phyloP scores from a whole-genome alignment of 2,329 filamentous ascomycete genomes.

The Ophiognomonia clavigignenti-juglandacearum region DNA sequence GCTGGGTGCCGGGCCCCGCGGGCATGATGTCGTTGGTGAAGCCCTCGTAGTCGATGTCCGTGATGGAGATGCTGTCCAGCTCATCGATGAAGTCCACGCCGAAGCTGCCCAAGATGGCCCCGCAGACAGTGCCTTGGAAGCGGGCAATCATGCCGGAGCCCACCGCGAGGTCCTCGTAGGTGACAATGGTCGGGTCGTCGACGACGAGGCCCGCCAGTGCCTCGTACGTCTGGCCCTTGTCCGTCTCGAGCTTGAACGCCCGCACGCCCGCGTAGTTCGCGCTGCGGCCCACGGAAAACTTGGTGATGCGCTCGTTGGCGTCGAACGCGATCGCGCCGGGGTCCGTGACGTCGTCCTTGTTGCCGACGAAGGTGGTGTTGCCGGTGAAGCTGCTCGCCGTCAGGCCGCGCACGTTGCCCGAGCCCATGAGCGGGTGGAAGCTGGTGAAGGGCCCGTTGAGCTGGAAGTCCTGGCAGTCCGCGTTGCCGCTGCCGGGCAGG shows the following conservation, averaged over 20 bases:
- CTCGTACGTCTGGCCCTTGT: not conserved
- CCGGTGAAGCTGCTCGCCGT: slow-evolving; percentile 4
- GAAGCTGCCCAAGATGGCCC: slow-evolving; percentile 10
- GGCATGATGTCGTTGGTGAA: slow-evolving; percentile 16
- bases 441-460: slow-evolving; percentile 6
- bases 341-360: not conserved
- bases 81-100: slow-evolving; percentile 18
- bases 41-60: slow-evolving; percentile 16
- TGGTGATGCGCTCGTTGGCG: slow-evolving; percentile 9
- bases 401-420: not conserved
- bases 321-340: slow-evolving; percentile 1
- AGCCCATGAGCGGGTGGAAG: slow-evolving; percentile 1
- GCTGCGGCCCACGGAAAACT: slow-evolving; percentile 1
- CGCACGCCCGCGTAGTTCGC: not conserved
- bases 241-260: not conserved
- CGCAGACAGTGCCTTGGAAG: slow-evolving; percentile 13
- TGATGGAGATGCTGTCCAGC: slow-evolving; percentile 14
- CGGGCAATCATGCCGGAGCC: slow-evolving; percentile 13
- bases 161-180: not conserved
- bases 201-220: not conserved
- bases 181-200: not conserved
- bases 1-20: slow-evolving; percentile 9
- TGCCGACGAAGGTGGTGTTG: slow-evolving; percentile 1
- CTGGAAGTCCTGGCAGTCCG: not conserved
- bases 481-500: not conserved